These are phyloP conservation scores for Barnettozyma sucrosica DNA, from an alignment of 805 yeast genomes.

Conservation along the genomic window DNA sequence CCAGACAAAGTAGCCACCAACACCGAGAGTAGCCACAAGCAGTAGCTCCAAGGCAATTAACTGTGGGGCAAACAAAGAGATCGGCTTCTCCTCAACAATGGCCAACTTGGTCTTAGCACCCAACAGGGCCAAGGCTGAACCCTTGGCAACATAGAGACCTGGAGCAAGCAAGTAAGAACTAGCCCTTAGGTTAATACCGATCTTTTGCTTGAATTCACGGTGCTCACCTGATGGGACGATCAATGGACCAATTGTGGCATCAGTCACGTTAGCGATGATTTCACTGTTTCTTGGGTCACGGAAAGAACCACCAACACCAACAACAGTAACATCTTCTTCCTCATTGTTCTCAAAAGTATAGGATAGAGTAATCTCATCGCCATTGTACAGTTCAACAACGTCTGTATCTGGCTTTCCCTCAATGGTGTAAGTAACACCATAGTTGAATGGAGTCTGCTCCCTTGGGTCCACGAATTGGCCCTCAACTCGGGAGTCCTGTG, in stretches of 20 bases:
- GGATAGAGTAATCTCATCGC: slow-evolving; percentile 46
- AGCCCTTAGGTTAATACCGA: slow-evolving; percentile 54
- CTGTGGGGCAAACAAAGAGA: slow-evolving; percentile 70
- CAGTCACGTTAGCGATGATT: slow-evolving; percentile 54
- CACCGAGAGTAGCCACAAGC: slow-evolving; percentile 43
- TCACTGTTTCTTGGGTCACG: slow-evolving; percentile 49
- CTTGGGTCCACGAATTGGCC: slow-evolving; percentile 20
- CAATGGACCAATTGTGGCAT: slow-evolving; percentile 58
- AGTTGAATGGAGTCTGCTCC: slow-evolving; percentile 36
- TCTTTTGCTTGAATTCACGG: slow-evolving; percentile 47
- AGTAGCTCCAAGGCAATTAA: slow-evolving; percentile 57
- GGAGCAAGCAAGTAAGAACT: slow-evolving; percentile 57
- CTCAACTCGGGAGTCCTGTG: slow-evolving; percentile 8
- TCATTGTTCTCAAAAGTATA: slow-evolving; percentile 53
- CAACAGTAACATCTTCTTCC: slow-evolving; percentile 42
- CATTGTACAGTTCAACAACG: slow-evolving; percentile 39
- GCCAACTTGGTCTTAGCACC: slow-evolving; percentile 55
- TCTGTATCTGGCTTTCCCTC: slow-evolving; percentile 35
- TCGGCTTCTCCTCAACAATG: slow-evolving; percentile 53
- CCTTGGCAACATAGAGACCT: slow-evolving; percentile 44
- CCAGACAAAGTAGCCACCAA: slow-evolving; percentile 43
- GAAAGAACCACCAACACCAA: slow-evolving; percentile 67
- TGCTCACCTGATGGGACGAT: slow-evolving; percentile 44
- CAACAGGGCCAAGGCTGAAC: slow-evolving; percentile 46
- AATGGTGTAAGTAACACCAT: slow-evolving; percentile 44